Conservation (phyloP, 2,329 filamentous ascomycete genomes). For the Tolypocladium paradoxum region DNA sequence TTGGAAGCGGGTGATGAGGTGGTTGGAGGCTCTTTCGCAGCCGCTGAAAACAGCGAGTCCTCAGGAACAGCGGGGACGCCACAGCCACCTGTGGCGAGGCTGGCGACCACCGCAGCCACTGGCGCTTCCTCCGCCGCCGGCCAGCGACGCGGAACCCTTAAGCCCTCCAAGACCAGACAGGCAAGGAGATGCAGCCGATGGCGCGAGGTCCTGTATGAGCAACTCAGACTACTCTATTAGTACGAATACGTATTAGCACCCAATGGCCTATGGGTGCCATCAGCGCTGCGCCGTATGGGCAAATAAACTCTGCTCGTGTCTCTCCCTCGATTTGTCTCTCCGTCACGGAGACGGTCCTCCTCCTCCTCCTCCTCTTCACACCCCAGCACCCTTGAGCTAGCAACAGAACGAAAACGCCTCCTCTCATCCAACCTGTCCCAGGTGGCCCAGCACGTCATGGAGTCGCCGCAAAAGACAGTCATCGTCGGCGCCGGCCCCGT, state of each 20-base stretch:
- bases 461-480: slow-evolving; percentile 50
- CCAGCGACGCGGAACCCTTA: no score
- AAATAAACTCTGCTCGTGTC: background rate
- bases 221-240: no score
- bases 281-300: background rate
- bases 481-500: slow-evolving; percentile 91
- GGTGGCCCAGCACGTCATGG: background rate
- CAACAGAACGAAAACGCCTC: background rate
- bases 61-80: no score
- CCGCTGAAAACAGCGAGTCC: background rate
- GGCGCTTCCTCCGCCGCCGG: no score
- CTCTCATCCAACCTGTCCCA: background rate
- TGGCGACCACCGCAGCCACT: no score
- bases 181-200: background rate
- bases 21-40: background rate
- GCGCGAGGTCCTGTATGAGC: background rate
- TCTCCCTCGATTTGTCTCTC: background rate
- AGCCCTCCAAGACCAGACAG: background rate
- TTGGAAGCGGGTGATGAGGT: background rate
- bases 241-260: background rate
- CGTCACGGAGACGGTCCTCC: background rate
- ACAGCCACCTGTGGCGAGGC: no score
- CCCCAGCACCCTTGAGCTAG: background rate
- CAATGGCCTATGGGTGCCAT: background rate
- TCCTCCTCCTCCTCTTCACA: background rate